Evolutionary conservation across 139 green algal species (phyloP).

Genomic region (Nannochloris sp.): DNA sequence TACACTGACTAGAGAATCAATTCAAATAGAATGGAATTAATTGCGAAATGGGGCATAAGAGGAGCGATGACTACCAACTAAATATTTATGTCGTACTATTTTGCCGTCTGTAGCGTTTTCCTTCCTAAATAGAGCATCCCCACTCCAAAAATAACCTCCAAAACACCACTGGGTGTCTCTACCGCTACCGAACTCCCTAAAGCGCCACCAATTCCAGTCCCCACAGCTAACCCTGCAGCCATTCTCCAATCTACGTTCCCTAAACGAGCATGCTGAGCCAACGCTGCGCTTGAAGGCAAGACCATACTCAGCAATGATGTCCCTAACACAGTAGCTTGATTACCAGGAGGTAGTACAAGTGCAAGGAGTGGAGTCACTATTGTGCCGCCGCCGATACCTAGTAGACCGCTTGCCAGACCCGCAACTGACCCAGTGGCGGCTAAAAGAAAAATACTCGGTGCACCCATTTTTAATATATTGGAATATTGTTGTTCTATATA

Average conservation of each 20-base stretch:
- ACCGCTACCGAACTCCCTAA: conserved; percentile 46
- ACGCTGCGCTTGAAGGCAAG: conserved; percentile 30
- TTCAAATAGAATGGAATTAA: too few relatives aligned
- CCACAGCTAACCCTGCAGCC: conserved; percentile 42
- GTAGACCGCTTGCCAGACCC: conserved; percentile 56
- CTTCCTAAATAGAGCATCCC: conserved; percentile 60
- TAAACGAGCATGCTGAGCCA: conserved; percentile 51
- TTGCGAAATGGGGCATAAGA: too few relatives aligned
- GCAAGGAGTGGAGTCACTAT: conserved; percentile 50
- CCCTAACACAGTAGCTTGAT: conserved; percentile 42
- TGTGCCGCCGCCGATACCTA: conserved; percentile 61
- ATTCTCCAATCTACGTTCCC: conserved; percentile 70
- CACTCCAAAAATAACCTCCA: conserved; percentile 52
- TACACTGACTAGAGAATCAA: too few relatives aligned
- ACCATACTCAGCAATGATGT: conserved; percentile 64
- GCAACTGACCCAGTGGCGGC: conserved; percentile 39
- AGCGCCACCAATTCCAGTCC: conserved; percentile 45
- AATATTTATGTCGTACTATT: too few relatives aligned
- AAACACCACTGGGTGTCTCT: conserved; percentile 29
- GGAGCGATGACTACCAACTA: too few relatives aligned
- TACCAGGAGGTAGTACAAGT: not conserved
- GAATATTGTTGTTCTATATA: not conserved
- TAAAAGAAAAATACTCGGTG: conserved; percentile 20
- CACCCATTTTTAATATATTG: not conserved
- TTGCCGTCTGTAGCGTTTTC: conserved; percentile 37